Base-by-base conservation (phyloP, 2,329 filamentous ascomycete genomes). In the Colletotrichum sojae region DNA sequence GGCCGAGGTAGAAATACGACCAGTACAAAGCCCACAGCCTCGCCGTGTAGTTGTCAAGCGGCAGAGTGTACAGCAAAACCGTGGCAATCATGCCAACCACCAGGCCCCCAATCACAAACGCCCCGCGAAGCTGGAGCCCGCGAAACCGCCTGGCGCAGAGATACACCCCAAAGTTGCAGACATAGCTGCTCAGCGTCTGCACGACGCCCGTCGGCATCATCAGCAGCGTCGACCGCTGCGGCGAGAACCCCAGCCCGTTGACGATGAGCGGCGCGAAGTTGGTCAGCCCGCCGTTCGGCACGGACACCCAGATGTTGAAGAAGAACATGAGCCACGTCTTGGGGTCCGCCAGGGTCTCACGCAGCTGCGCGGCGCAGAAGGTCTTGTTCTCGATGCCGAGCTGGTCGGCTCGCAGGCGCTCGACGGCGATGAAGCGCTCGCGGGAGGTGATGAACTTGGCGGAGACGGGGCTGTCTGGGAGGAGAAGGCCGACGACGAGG, bases 201-300 rank as follows among this genome's bases (percentile, higher is more conserved):
- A 79, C 73, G 62, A 79, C 74, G 12, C 76, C 76, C 0, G 74
- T 76, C 1, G 75, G 75, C 71, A 77, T 76, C 8, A 74, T 51
- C 2, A 80, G 73, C 2, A 81, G 74, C 5, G 76, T 78, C 3
- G 76, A 78, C 31, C 77, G 74, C 52, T 82, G 75, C 0, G 80
- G 77, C 0, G 76, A 77, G 72, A 81, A 84, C 2, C 83, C 83
- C 27, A 85, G 79, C 0, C 82, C 76, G 31, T 78, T 74, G 45
- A 79, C 75, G 6, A 79, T 76, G 31, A 78, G 49, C 1, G 72
- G 76, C 8, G 71, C 71, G 61, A 90, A 89, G 71, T 83, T 86
- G 71, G 87, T 84, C 0, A 86, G 88, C n/a, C 89, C 88, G 16
- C 88, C 88, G 69, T 90, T 91, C 31, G 89, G 88, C 25, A 90